Evolutionary conservation across 2,329 filamentous ascomycete species (phyloP).

Genomic region (Aureobasidium vineae): DNA sequence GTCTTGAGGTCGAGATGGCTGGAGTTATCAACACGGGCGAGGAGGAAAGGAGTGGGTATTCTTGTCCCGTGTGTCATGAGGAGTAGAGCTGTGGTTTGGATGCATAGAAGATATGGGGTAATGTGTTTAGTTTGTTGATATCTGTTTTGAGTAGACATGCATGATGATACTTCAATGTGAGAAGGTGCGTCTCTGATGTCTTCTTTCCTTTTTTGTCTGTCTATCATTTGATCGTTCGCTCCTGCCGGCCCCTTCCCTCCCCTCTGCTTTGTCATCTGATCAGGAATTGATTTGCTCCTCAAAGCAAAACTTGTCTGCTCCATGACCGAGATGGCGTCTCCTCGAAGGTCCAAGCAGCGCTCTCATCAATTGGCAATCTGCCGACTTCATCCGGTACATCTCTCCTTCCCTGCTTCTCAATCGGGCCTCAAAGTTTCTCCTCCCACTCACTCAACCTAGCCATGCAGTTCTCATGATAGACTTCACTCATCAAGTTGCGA

Average conservation of each 20-base stretch:
- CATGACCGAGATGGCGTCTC: no score
- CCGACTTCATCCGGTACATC: no score
- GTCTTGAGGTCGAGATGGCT: conserved; percentile 53
- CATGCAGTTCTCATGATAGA: background rate
- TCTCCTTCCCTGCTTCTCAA: no score
- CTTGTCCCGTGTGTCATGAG: conserved; percentile 18
- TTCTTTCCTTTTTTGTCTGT: background rate
- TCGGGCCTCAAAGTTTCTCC: background rate
- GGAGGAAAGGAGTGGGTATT: conserved; percentile 7
- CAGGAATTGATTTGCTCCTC: no score
- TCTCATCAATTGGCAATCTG: no score
- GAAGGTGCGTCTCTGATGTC: background rate
- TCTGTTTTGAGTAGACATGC: background rate
- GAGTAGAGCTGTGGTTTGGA: background rate
- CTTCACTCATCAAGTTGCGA: background rate
- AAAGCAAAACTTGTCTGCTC: no score
- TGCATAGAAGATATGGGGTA: background rate
- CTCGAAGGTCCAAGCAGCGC: no score
- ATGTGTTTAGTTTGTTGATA: background rate
- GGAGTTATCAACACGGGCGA: background rate
- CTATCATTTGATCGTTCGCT: background rate
- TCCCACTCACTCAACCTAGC: background rate
- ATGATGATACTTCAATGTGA: no score
- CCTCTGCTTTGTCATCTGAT: no score
- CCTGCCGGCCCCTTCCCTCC: no score